These are phyloP conservation scores for Garcia nutans DNA, from an alignment of 345 rosid genomes.

Conservation along the genomic window DNA sequence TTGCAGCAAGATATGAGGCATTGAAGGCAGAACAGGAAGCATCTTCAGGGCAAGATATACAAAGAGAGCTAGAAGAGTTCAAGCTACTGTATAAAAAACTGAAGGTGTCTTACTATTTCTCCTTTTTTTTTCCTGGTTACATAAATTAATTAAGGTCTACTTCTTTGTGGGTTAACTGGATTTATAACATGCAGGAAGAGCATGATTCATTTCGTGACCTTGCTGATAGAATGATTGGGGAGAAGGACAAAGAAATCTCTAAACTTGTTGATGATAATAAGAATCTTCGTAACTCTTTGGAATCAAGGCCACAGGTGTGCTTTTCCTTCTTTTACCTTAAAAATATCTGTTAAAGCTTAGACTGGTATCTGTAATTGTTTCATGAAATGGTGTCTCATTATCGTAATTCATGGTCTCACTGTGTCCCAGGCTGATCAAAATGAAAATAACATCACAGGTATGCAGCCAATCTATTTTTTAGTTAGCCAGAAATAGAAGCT, in stretches of 20 bases:
- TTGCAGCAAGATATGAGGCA: slow-evolving; percentile 73
- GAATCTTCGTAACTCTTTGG: slow-evolving; percentile 67
- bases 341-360: slow-evolving; percentile 3
- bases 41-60: slow-evolving; percentile 55
- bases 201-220: slow-evolving; percentile 82
- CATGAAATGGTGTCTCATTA: neutral
- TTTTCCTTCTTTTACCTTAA: slow-evolving; percentile 6
- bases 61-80: slow-evolving; percentile 66
- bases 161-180: slow-evolving; percentile 16
- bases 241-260: slow-evolving; percentile 84
- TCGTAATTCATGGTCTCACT: slow-evolving; percentile 26
- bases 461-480: neutral
- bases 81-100: slow-evolving; percentile 57
- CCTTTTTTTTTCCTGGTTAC: slow-evolving; percentile 6
- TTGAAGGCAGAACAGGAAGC: slow-evolving; percentile 73
- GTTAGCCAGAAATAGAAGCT: neutral
- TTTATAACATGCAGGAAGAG: slow-evolving; percentile 66
- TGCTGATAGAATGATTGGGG: slow-evolving; percentile 90
- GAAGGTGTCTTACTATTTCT: slow-evolving; percentile 49
- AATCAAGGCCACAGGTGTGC: slow-evolving; percentile 54
- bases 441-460: slow-evolving; percentile 58
- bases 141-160: slow-evolving; percentile 13
- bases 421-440: slow-evolving; percentile 58
- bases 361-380: slow-evolving; percentile 18
- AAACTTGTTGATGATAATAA: slow-evolving; percentile 67